These are phyloP conservation scores for Ceratobasidium sp. DNA, from an alignment of 1,284 basidiomycete species.

Conservation along the genomic window DNA sequence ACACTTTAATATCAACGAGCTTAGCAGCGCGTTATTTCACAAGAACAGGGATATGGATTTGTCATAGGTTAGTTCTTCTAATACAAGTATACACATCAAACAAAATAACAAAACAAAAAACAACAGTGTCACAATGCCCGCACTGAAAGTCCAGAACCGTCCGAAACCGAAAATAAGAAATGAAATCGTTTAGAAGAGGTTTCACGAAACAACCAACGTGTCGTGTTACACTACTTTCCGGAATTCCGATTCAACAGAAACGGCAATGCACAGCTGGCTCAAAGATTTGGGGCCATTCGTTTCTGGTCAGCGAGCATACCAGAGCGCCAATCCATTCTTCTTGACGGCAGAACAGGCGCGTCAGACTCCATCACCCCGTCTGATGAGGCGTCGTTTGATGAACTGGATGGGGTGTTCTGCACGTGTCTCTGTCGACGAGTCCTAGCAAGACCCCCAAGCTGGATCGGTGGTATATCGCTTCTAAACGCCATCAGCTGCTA, in stretches of 20 bases:
- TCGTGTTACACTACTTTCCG: not conserved
- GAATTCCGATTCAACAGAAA: not conserved
- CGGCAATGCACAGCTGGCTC: not conserved
- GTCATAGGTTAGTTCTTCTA: slow-evolving; percentile 1
- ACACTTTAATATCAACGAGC: not conserved
- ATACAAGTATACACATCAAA: slow-evolving; percentile 5
- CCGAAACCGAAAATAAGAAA: not conserved
- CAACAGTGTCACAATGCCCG: slow-evolving; percentile 18
- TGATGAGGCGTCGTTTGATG: not conserved
- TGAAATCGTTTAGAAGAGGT: too few relatives aligned
- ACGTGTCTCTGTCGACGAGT: slow-evolving; percentile 17
- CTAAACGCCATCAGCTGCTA: too few relatives aligned
- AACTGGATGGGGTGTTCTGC: slow-evolving; percentile 5
- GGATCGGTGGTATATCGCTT: not conserved
- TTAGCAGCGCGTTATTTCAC: not conserved
- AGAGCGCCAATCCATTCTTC: not conserved
- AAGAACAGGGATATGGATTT: not conserved
- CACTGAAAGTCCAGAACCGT: slow-evolving; percentile 8
- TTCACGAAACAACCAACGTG: not conserved
- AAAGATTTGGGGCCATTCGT: not conserved
- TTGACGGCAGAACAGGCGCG: not conserved
- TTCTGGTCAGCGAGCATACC: not conserved
- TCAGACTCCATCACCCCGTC: not conserved
- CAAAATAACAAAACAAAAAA: not conserved
- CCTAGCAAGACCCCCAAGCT: not conserved